phyloP scores from a whole-genome alignment of 2,329 filamentous ascomycete genomes.

The Pestalotiopsis sp. region DNA sequence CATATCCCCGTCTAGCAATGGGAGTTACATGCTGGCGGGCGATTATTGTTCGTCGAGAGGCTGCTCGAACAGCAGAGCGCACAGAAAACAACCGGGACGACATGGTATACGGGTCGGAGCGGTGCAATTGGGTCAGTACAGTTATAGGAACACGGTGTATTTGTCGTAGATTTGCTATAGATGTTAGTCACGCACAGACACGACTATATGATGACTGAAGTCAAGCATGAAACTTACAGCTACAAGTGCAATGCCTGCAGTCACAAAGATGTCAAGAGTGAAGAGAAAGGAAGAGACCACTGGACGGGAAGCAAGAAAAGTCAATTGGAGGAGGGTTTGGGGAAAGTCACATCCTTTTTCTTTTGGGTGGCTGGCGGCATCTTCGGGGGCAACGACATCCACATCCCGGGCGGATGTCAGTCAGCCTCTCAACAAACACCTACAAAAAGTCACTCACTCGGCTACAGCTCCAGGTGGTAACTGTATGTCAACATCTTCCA shows the following conservation, averaged over 20 bases:
- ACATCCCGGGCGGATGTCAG: background rate
- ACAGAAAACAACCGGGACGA: conserved; percentile 21
- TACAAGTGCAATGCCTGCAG: too few relatives aligned
- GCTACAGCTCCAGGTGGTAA: background rate
- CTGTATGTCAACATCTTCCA: background rate
- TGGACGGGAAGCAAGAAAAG: background rate
- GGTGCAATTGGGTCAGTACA: too few relatives aligned
- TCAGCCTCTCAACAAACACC: background rate
- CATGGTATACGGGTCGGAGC: conserved; percentile 16
- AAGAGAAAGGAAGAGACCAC: background rate
- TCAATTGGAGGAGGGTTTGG: background rate
- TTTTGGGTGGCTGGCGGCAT: background rate
- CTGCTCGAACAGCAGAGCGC: conserved; percentile 19
- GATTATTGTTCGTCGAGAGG: conserved; percentile 9
- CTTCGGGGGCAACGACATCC: background rate
- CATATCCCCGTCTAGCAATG: conserved; percentile 17
- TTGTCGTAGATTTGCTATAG: too few relatives aligned
- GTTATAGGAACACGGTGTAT: too few relatives aligned
- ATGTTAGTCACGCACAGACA: too few relatives aligned
- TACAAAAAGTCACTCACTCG: background rate
- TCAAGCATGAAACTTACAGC: too few relatives aligned
- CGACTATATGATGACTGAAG: too few relatives aligned
- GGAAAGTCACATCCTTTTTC: background rate
- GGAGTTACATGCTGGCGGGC: conserved; percentile 9
- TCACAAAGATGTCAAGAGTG: too few relatives aligned